Conservation (phyloP, 2,329 filamentous ascomycete genomes). For the Fusarium domesticum region DNA sequence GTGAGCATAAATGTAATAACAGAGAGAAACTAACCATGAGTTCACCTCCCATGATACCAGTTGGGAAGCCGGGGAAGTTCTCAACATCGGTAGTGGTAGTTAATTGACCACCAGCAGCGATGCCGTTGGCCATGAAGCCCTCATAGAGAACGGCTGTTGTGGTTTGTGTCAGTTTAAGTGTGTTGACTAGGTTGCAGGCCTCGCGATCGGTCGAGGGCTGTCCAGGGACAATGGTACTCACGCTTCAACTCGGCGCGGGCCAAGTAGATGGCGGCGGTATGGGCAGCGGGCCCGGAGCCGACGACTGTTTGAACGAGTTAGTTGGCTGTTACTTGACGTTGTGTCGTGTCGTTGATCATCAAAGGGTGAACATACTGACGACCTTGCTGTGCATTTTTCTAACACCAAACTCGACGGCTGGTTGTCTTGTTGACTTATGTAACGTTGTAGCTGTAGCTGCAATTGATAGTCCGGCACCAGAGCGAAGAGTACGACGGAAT, state of each 20-base stretch:
- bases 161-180: conserved; percentile 10
- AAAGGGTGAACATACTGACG: conserved; percentile 62
- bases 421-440: conserved; percentile 46
- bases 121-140: conserved; percentile 95
- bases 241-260: conserved; percentile 89
- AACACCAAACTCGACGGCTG: conserved; percentile 34
- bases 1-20: no score
- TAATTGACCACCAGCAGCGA: conserved; percentile 91
- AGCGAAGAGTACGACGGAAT: conserved; percentile 73
- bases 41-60: conserved; percentile 79
- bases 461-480: conserved; percentile 70
- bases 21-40: conserved; percentile 67
- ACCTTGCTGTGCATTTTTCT: conserved; percentile 88
- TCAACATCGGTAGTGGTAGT: conserved; percentile 98
- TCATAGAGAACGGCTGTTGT: conserved; percentile 80
- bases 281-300: conserved; percentile 94
- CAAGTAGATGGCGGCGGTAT: conserved; percentile 96
- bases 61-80: conserved; percentile 94
- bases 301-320: conserved; percentile 51
- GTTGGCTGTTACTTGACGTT: not conserved
- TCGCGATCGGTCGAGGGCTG: not conserved
- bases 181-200: not conserved
- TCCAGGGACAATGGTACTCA: conserved; percentile 36
- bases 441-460: conserved; percentile 65
- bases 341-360: conserved; percentile 2